Evolutionary conservation across 2,329 filamentous ascomycete genomes (phyloP).

Genomic region (Aspergillus carbonarius): DNA sequence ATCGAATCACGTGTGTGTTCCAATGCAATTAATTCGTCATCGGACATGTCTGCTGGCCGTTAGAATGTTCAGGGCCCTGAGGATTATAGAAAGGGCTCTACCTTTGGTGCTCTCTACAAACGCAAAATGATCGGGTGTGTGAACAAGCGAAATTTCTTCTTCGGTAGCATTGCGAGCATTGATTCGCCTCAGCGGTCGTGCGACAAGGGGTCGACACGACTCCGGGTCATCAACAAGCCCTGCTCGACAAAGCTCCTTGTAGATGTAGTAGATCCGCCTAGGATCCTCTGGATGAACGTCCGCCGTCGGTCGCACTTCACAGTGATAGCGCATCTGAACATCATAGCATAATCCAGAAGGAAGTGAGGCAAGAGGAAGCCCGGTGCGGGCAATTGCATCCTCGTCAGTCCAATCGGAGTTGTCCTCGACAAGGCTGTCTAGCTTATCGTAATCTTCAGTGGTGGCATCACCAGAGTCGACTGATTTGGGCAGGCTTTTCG

Average conservation of each 20-base stretch:
- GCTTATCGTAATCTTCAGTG: constrained; percentile 21
- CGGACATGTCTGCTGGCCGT: constrained; percentile 44
- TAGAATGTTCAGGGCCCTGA: constrained; percentile 10
- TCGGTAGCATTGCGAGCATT: constrained; percentile 72
- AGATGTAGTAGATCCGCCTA: constrained; percentile 86
- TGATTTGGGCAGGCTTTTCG: constrained; percentile 25
- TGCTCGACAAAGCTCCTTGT: constrained; percentile 78
- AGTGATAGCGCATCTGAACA: constrained; percentile 91
- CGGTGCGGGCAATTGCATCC: constrained; percentile 37
- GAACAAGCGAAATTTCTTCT: constrained; percentile 77
- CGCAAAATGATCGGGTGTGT: constrained; percentile 71
- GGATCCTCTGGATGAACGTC: constrained; percentile 95
- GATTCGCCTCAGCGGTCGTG: constrained; percentile 67
- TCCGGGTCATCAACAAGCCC: constrained; percentile 70
- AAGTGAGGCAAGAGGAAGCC: constrained; percentile 50
- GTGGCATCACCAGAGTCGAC: constrained; percentile 26
- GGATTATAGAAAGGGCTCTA: constrained; percentile 24
- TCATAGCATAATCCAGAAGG: constrained; percentile 86
- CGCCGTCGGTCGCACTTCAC: constrained; percentile 67
- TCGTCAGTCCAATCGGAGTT: constrained; percentile 46
- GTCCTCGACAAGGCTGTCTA: constrained; percentile 38
- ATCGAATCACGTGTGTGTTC: constrained; percentile 72
- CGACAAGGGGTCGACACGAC: constrained; percentile 48
- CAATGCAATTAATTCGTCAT: constrained; percentile 66
- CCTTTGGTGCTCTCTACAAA: constrained; percentile 67